Evolutionary conservation across 2,329 filamentous ascomycete species (phyloP).

Genomic region (Arthroderma sp.): DNA sequence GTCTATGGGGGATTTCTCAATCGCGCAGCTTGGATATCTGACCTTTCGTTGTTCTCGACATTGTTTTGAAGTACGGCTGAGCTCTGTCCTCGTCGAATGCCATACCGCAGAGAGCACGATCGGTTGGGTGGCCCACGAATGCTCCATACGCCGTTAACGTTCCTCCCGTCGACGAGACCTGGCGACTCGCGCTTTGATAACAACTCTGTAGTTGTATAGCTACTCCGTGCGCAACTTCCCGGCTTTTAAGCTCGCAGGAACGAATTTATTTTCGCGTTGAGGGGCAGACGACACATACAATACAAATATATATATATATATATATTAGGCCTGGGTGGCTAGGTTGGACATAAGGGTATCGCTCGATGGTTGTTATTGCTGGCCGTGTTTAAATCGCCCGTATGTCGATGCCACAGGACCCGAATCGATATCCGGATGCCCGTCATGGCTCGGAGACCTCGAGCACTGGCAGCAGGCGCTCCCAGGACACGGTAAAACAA

Average conservation of each 20-base stretch:
- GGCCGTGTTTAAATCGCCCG: neutral
- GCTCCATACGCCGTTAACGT: neutral
- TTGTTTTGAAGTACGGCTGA: neutral
- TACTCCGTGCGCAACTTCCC: neutral
- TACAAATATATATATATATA: neutral
- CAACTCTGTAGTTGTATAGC: neutral
- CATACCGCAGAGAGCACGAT: neutral
- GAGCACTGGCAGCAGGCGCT: conserved; percentile 27
- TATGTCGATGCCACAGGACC: conserved; percentile 12
- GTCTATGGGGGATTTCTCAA: neutral
- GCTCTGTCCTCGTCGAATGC: neutral
- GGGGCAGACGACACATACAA: neutral
- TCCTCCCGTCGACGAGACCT: neutral
- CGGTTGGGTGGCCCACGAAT: neutral
- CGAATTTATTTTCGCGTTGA: neutral
- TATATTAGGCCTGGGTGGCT: neutral
- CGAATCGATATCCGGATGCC: conserved; percentile 24
- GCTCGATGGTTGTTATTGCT: neutral
- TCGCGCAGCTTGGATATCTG: neutral
- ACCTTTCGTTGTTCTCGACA: neutral
- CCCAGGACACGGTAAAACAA: conserved; percentile 30
- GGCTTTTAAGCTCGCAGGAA: neutral
- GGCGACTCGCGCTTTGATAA: neutral
- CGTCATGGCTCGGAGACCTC: conserved; percentile 34
- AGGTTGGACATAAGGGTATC: neutral